Conservation (phyloP, 805 yeast species). For the Zygotorulaspora chibaensis region DNA sequence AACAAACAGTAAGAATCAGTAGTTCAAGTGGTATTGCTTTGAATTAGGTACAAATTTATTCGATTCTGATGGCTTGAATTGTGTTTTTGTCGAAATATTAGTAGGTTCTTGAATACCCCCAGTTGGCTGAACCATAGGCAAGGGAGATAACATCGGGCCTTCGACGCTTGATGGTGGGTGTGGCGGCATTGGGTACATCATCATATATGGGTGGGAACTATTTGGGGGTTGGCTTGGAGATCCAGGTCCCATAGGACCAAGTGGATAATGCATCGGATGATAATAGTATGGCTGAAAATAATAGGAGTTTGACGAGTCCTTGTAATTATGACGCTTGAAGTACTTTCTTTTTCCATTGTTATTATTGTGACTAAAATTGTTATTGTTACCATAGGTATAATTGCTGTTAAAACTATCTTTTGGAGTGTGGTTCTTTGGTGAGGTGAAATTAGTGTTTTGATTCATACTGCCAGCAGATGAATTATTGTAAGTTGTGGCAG, state of each 20-base stretch:
- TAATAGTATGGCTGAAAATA: slow-evolving; percentile 30
- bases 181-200: slow-evolving; percentile 33
- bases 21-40: slow-evolving; percentile 15
- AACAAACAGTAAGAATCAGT: slow-evolving; percentile 6
- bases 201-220: slow-evolving; percentile 27
- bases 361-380: slow-evolving; percentile 1
- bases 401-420: not conserved
- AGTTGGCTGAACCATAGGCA: slow-evolving; percentile 16
- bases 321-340: slow-evolving; percentile 13
- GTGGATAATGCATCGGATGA: slow-evolving; percentile 31
- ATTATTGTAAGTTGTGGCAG: slow-evolving; percentile 26
- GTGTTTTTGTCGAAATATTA: slow-evolving; percentile 6
- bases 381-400: slow-evolving; percentile 2
- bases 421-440: not conserved
- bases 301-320: slow-evolving; percentile 24
- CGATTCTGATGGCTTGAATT: slow-evolving; percentile 14
- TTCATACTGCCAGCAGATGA: slow-evolving; percentile 31
- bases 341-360: slow-evolving; percentile 10
- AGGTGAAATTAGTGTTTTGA: slow-evolving; percentile 12
- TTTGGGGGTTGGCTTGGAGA: slow-evolving; percentile 19
- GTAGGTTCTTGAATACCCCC: not conserved
- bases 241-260: slow-evolving; percentile 24
- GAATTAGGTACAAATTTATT: slow-evolving; percentile 10
- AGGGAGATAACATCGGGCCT: slow-evolving; percentile 18
- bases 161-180: slow-evolving; percentile 24